A percentile compares a stretch with the other conserved stretches of the same genome.
phyloP scores from a whole-genome alignment of 1,284 basidiomycete genomes.

The Tilletia indica region DNA sequence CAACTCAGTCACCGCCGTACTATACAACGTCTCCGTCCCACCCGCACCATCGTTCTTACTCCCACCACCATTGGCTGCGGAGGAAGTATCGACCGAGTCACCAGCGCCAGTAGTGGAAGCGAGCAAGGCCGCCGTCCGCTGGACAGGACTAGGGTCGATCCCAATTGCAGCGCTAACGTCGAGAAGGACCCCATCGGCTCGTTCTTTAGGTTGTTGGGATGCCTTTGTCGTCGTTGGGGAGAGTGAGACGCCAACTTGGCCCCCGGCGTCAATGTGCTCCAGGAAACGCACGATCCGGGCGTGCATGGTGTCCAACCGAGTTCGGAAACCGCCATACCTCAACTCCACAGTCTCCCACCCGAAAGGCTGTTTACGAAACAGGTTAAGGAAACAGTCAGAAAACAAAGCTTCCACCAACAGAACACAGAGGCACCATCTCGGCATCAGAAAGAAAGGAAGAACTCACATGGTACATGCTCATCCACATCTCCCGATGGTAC shows the following conservation, averaged over 20 bases:
- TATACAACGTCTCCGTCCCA: slow-evolving; percentile 23
- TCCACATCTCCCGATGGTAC: slow-evolving; percentile 54
- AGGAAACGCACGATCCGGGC: slow-evolving; percentile 32
- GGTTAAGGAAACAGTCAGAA: slow-evolving; percentile 22
- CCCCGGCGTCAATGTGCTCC: slow-evolving; percentile 25
- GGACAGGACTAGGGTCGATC: slow-evolving; percentile 7
- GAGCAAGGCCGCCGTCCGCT: background rate
- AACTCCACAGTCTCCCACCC: slow-evolving; percentile 57
- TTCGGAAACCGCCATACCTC: slow-evolving; percentile 54
- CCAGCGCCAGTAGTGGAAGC: background rate
- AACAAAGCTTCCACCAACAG: background rate
- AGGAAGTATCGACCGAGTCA: background rate
- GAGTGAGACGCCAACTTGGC: slow-evolving; percentile 23
- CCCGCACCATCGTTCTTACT: slow-evolving; percentile 13
- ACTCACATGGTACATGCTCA: slow-evolving; percentile 42
- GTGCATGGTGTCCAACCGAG: slow-evolving; percentile 55
- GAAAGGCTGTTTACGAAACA: slow-evolving; percentile 28
- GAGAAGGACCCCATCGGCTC: background rate
- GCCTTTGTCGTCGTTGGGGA: slow-evolving; percentile 10
- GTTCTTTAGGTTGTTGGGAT: background rate
- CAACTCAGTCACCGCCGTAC: slow-evolving; percentile 30
- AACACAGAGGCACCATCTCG: background rate
- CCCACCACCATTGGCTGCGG: slow-evolving; percentile 19
- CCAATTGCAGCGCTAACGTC: slow-evolving; percentile 23
- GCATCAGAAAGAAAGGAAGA: background rate